Evolutionary conservation across 2,329 filamentous ascomycete genomes (phyloP).

Genomic region (Cadophora malorum): DNA sequence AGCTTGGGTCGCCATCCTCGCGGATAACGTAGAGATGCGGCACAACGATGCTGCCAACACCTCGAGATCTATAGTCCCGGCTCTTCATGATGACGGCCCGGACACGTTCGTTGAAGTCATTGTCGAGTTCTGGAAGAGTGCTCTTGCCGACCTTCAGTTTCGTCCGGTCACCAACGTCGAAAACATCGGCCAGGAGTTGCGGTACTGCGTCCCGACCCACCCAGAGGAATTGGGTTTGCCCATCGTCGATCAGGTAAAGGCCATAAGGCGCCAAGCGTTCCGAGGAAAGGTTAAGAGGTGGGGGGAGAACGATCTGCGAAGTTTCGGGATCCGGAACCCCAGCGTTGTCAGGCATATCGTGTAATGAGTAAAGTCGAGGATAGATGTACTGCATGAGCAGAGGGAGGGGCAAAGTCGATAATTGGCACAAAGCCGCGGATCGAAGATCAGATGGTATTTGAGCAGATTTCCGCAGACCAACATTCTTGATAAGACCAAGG

Average conservation of each 20-base stretch:
- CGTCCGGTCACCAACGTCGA: slow-evolving; percentile 82
- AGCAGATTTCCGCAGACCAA: slow-evolving; percentile 88
- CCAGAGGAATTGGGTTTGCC: slow-evolving; percentile 98
- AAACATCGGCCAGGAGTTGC: slow-evolving; percentile 87
- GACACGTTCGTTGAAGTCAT: slow-evolving; percentile 95
- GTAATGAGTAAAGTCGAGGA: slow-evolving; percentile 81
- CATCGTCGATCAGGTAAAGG: slow-evolving; percentile 95
- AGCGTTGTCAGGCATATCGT: slow-evolving; percentile 96
- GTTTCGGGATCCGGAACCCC: slow-evolving; percentile 85
- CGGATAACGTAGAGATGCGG: slow-evolving; percentile 93
- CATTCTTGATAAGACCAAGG: slow-evolving; percentile 93
- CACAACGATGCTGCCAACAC: slow-evolving; percentile 90
- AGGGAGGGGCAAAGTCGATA: slow-evolving; percentile 92
- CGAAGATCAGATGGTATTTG: slow-evolving; percentile 94
- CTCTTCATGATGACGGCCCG: slow-evolving; percentile 92
- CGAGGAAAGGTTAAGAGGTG: slow-evolving; percentile 83
- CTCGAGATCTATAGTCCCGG: slow-evolving; percentile 82
- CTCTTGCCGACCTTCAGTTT: slow-evolving; percentile 92
- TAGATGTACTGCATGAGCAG: slow-evolving; percentile 94
- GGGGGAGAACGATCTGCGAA: slow-evolving; percentile 87
- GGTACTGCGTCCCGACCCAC: slow-evolving; percentile 91
- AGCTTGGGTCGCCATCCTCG: slow-evolving; percentile 92
- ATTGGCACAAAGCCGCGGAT: slow-evolving; percentile 87
- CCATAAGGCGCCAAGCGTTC: slow-evolving; percentile 88
- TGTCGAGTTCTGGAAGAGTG: slow-evolving; percentile 84